phyloP scores from a whole-genome alignment of 345 rosid genomes.

The Gynandropsis gynandra region DNA sequence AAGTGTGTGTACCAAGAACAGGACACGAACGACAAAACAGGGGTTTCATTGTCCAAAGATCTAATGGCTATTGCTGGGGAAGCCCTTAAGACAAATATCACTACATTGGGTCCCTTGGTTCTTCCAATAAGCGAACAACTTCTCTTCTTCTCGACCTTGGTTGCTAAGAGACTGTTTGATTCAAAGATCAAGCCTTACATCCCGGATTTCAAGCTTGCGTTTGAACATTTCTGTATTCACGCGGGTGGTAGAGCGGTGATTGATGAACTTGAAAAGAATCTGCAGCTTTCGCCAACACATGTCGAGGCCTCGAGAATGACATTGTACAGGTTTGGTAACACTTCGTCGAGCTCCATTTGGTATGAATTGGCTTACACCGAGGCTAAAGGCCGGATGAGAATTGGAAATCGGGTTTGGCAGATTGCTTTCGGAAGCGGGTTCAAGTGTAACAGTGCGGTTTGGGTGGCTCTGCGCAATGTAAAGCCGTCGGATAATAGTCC shows the following conservation, averaged over 20 bases:
- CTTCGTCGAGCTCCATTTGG: conserved; percentile 91
- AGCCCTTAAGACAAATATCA: conserved; percentile 78
- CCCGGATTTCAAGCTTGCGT: conserved; percentile 91
- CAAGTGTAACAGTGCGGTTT: conserved; percentile 88
- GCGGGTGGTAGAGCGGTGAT: conserved; percentile 91
- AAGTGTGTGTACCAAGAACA: conserved; percentile 85
- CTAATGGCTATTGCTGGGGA: conserved; percentile 87
- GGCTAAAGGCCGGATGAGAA: conserved; percentile 71
- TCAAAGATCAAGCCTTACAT: conserved; percentile 71
- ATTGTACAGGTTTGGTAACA: conserved; percentile 77
- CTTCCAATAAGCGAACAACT: conserved; percentile 87
- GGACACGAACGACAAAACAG: conserved; percentile 66
- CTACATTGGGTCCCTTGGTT: conserved; percentile 86
- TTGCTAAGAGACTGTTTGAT: conserved; percentile 53
- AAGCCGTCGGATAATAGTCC: conserved; percentile 54
- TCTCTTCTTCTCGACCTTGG: conserved; percentile 63
- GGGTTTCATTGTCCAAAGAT: conserved; percentile 85
- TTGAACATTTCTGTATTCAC: conserved; percentile 82
- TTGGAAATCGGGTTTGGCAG: conserved; percentile 85
- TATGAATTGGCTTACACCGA: conserved; percentile 80
- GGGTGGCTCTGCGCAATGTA: conserved; percentile 54
- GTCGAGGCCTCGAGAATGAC: conserved; percentile 90
- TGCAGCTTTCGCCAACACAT: conserved; percentile 61
- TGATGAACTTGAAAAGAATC: conserved; percentile 90
- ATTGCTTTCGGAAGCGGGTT: conserved; percentile 89